Conservation (phyloP, 2,329 filamentous ascomycete genomes). For the Cladosporium sphaerospermum region DNA sequence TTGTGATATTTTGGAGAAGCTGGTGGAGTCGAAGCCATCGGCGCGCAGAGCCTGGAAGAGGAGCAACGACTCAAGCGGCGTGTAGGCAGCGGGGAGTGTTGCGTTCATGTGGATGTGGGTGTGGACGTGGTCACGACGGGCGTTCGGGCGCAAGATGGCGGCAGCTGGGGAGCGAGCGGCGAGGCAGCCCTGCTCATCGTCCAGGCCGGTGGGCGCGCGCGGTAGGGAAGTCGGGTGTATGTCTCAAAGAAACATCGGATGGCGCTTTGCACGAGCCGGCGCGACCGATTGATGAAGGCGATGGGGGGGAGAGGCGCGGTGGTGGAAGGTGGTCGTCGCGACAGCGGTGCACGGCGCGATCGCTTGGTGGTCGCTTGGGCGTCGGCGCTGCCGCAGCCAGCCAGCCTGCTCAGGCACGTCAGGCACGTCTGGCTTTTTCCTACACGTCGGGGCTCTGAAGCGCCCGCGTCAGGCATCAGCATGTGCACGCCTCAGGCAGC, state of each 20-base stretch:
- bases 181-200: constrained; percentile 5
- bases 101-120: constrained; percentile 7
- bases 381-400: no score
- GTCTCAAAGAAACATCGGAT: background rate
- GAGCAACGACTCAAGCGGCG: constrained; percentile 77
- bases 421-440: no score
- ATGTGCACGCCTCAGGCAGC: no score
- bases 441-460: no score
- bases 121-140: background rate
- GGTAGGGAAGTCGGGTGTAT: background rate
- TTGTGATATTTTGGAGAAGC: constrained; percentile 68
- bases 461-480: no score
- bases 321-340: no score
- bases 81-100: constrained; percentile 46
- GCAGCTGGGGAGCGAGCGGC: background rate
- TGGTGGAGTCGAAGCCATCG: constrained; percentile 58
- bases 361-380: no score
- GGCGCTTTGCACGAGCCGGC: background rate
- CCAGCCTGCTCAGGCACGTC: no score
- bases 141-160: constrained; percentile 7
- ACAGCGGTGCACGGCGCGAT: no score
- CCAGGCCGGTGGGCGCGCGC: constrained; percentile 1
- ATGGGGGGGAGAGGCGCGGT: background rate
- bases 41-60: constrained; percentile 73
- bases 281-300: background rate